phyloP scores from a whole-genome alignment of 2,329 filamentous ascomycete species.

The Chaetomiaceae sp. region DNA sequence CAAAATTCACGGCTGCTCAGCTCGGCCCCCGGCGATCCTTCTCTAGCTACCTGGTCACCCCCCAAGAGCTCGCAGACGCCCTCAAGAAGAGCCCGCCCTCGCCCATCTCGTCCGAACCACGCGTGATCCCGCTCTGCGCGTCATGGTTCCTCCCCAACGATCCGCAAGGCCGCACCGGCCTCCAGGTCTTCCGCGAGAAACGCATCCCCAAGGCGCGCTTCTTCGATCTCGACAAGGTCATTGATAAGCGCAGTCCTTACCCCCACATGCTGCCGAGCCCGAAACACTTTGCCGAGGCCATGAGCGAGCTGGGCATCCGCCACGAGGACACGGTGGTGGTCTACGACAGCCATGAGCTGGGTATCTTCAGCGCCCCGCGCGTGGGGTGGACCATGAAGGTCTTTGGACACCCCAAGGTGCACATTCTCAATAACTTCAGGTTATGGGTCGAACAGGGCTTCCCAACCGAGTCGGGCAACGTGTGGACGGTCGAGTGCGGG shows the following conservation, averaged over 20 bases:
- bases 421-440: constrained; percentile 92
- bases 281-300: constrained; percentile 76
- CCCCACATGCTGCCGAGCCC: constrained; percentile 92
- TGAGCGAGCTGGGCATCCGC: constrained; percentile 83
- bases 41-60: constrained; percentile 81
- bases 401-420: constrained; percentile 85
- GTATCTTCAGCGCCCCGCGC: constrained; percentile 89
- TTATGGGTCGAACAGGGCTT: constrained; percentile 83
- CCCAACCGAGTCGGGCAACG: constrained; percentile 74
- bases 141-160: constrained; percentile 97
- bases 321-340: constrained; percentile 88
- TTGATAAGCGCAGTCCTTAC: constrained; percentile 82
- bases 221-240: constrained; percentile 91
- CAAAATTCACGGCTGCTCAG: not conserved
- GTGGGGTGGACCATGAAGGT: constrained; percentile 90
- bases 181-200: constrained; percentile 72
- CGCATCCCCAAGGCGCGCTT: constrained; percentile 89
- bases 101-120: constrained; percentile 73
- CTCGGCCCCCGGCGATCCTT: constrained; percentile 49
- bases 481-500: constrained; percentile 63
- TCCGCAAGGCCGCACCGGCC: constrained; percentile 62
- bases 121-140: constrained; percentile 84
- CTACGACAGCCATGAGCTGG: constrained; percentile 86
- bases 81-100: constrained; percentile 77
- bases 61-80: constrained; percentile 74